phyloP scores from a whole-genome alignment of 2,329 filamentous ascomycete species.

The Pseudopyrenochaeta lycopersici region DNA sequence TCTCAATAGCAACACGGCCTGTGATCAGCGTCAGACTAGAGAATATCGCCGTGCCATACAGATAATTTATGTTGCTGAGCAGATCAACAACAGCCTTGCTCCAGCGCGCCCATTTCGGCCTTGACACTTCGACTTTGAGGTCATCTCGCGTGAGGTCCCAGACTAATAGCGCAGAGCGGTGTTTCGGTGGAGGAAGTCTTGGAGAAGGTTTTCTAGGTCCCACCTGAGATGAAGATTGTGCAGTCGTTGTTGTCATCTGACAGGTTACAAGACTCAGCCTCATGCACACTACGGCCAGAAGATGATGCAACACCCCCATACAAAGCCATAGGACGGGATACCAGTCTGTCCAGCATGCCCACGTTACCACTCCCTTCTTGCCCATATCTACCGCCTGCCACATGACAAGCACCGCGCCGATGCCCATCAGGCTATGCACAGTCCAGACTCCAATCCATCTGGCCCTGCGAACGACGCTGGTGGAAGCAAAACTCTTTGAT shows the following conservation, averaged over 20 bases:
- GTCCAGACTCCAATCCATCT: neutral
- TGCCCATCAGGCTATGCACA: neutral
- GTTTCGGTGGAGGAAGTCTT: neutral
- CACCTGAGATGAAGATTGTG: neutral
- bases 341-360: constrained; percentile 7
- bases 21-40: constrained; percentile 4
- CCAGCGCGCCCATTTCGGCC: neutral
- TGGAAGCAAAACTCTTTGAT: neutral
- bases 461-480: neutral
- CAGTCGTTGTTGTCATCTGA: neutral
- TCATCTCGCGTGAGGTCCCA: neutral
- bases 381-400: constrained; percentile 4
- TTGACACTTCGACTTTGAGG: neutral
- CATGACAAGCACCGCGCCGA: neutral
- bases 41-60: constrained; percentile 8
- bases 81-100: constrained; percentile 1
- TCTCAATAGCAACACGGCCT: constrained; percentile 4
- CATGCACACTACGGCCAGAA: constrained; percentile 2
- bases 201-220: neutral
- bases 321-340: neutral
- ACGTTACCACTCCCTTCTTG: constrained; percentile 3
- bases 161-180: neutral
- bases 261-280: neutral
- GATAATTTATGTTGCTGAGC: constrained; percentile 7
- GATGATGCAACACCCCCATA: constrained; percentile 2